Base-by-base conservation (phyloP, 345 rosid species). In the Crucihimalaya himalaica region DNA sequence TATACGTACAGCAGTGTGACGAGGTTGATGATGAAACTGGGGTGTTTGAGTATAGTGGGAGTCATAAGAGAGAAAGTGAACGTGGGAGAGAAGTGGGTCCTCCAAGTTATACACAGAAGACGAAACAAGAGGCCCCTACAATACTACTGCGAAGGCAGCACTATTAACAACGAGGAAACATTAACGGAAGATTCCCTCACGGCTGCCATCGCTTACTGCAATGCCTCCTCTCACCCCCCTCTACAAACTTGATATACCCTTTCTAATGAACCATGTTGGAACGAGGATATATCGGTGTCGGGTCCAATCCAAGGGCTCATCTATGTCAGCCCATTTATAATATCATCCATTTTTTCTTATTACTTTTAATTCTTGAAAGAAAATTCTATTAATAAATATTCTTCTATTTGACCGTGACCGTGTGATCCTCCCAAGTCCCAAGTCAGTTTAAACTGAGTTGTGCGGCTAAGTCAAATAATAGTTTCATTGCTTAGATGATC, bases 131-230 rank as follows among this genome's bases (percentile, higher is more conserved):
- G n/a, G 34, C 37, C 62, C 18, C 16, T 52, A 15, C 32, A 20
- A 40, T 62, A 12, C 34, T 19, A 63, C 55, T 63, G 14, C 37
- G 19, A 63, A 63, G 56, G 32, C 18, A 29, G 18, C 54, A 52
- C 27, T 40, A 37, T 3, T 27, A 14, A 28, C 42, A 48, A n/a
- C 56, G 55, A 72, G 11, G 55, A 63, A 31, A n/a, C 70, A 42
- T 61, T 51, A 61, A 40, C 63, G 16, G 77, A 72, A 6, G 70
- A 63, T 14, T 53, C 77, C 3, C 69, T 72, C 56, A 63, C 54
- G 27, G 70, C 70, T 63, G 77, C 77, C 54, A 72, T 72, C 47
- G 77, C 77, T 29, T 72, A 72, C 48, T 73, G 77, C 64, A 73
- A 73, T 15, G 39, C 71, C 45, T 73, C 77, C 25, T 63, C 53